Evolutionary conservation across 805 yeast genomes (phyloP).

Genomic region (Kluyveromyces lactis): DNA sequence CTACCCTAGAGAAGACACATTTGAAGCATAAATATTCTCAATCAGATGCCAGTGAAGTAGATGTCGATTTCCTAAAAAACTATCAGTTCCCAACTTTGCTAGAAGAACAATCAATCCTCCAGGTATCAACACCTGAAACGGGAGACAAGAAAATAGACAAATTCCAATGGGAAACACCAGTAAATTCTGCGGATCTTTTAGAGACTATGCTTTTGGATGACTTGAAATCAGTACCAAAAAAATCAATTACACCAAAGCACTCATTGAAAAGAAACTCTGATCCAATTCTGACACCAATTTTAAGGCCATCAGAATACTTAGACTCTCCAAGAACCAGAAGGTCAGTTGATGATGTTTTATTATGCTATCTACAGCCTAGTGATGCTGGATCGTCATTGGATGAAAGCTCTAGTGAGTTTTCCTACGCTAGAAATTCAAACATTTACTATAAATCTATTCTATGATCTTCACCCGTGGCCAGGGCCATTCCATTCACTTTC

Average conservation of each 20-base stretch:
- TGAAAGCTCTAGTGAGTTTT: conserved; percentile 7
- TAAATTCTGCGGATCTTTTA: conserved; percentile 5
- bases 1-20: conserved; percentile 13
- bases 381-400: conserved; percentile 16
- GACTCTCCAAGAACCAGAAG: conserved; percentile 17
- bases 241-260: neutral
- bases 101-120: conserved; percentile 14
- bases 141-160: conserved; percentile 4
- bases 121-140: conserved; percentile 10
- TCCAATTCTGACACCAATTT: conserved; percentile 19
- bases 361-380: conserved; percentile 22
- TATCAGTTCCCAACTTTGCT: conserved; percentile 25
- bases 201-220: conserved; percentile 8
- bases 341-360: conserved; percentile 25
- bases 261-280: conserved; percentile 14
- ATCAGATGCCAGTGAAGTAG: conserved; percentile 15
- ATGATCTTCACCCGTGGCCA: no score
- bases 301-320: conserved; percentile 7
- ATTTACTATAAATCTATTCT: neutral
- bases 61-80: conserved; percentile 22
- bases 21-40: conserved; percentile 12
- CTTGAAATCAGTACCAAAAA: neutral
- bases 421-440: conserved; percentile 5
- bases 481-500: no score
- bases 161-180: conserved; percentile 11